Evolutionary conservation across 805 yeast genomes (phyloP), one percentile per base, ranked within the genome.

Genomic region (Yarrowia alimentaria): DNA sequence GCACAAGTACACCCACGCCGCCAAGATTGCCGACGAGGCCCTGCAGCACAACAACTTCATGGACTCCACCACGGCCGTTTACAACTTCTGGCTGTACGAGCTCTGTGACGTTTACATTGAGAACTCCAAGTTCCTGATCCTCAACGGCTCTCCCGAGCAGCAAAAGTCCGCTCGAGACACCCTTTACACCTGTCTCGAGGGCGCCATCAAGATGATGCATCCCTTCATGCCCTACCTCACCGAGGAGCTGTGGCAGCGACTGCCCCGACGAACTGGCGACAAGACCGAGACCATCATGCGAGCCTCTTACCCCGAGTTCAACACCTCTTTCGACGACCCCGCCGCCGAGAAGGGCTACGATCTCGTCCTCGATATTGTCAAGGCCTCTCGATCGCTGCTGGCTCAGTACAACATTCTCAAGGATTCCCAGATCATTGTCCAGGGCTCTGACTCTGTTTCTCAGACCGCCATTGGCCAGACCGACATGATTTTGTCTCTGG

Each of bases 181-280:
- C 18, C 76, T 93, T 59, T 93, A 89, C 79, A 86, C 93, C 26
- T 79, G 95, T 72, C 76, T 91, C 60, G 98, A 93, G 63, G 85
- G 85, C 58, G 96, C 96, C 9, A 77, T 91, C 72, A 83, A 77
- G 66, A 66, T 93, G 72, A 93, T 91, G 60, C 98, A 91, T 66
- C 99, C 99, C 67, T 93, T 88, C 75, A 93, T 93, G 99, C 99
- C 99, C 30, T 93, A 80, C 66, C 74, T 93, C 59, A 83, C 98
- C 40, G 99, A 93, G 71, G 99, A 93, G 75, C 80, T 93, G 86
- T 93, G 97, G 97, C 99, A 93, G 74, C 86, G 98, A 71, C 74
- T 93, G 63, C 98, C 98, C 61, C 83, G 85, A 63, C 81, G 96
- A 65, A 76, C 79, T 6, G 71, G 80, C 50, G 96, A 86, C 61